Evolutionary conservation across 164 flowering plant genomes (phyloP).

Genomic region (Piper betle): DNA sequence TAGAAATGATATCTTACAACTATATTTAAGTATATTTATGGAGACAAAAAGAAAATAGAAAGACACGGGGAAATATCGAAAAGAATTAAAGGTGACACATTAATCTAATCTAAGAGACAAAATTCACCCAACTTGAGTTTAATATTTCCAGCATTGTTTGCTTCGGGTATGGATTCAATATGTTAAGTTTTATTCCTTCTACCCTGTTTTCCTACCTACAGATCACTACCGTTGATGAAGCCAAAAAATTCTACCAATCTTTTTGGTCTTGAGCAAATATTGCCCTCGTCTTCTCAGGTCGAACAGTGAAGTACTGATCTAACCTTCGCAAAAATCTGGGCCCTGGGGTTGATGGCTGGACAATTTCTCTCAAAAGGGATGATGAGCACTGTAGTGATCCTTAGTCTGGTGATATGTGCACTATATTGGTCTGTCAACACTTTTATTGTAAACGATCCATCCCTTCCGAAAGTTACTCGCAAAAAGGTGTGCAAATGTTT

Average conservation of each 20-base stretch:
- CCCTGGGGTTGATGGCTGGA: constrained; percentile 99
- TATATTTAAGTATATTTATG: no score
- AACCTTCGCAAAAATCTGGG: constrained; percentile 64
- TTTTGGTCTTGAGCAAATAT: constrained; percentile 92
- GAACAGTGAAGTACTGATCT: constrained; percentile 94
- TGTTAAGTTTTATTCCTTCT: neutral
- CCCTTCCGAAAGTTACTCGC: constrained; percentile 56
- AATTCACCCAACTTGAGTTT: no score
- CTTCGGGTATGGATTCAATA: no score
- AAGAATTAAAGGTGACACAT: no score
- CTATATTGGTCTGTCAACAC: constrained; percentile 89
- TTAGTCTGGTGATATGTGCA: constrained; percentile 72
- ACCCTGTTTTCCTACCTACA: constrained; percentile 16
- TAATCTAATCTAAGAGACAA: no score
- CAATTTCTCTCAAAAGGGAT: constrained; percentile 74
- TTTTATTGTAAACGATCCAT: constrained; percentile 24
- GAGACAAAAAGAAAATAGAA: no score
- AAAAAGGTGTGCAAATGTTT: constrained; percentile 44
- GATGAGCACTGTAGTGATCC: constrained; percentile 87
- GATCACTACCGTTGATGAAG: constrained; percentile 95
- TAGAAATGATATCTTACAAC: no score
- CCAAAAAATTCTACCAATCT: constrained; percentile 84
- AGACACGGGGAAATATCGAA: no score
- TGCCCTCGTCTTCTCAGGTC: constrained; percentile 94
- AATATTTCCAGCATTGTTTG: no score